phyloP scores from a whole-genome alignment of 139 green algal genomes.

The Chlorella ohadii region DNA sequence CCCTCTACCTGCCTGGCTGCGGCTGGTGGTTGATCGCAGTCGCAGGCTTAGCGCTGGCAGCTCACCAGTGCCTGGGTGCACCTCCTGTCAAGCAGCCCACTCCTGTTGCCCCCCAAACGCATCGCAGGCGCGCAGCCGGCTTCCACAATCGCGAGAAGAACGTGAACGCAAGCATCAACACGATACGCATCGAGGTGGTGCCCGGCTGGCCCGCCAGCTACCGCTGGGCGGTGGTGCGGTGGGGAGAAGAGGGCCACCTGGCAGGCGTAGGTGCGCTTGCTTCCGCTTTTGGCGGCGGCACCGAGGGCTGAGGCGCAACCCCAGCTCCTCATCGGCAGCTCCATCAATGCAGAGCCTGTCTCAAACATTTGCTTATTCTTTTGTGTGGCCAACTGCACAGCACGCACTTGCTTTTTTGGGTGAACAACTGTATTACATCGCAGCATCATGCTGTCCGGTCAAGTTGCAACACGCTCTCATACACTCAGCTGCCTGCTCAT shows the following conservation, averaged over 20 bases:
- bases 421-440: too few species aligned
- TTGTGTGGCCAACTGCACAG: too few species aligned
- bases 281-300: constrained; percentile 36
- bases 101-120: too few species aligned
- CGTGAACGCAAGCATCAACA: constrained; percentile 32
- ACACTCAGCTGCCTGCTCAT: neutral
- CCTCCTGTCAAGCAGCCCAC: neutral
- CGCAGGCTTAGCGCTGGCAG: neutral
- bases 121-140: constrained; percentile 1
- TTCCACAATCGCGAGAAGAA: neutral
- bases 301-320: constrained; percentile 14
- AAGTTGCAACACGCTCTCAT: too few species aligned
- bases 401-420: too few species aligned
- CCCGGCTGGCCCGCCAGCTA: neutral
- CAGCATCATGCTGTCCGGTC: too few species aligned
- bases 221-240: constrained; percentile 31
- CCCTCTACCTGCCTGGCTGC: neutral
- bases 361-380: neutral
- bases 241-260: constrained; percentile 21
- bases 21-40: neutral
- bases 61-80: neutral
- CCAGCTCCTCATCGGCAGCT: too few species aligned
- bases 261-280: constrained; percentile 5
- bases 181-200: constrained; percentile 11
- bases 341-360: too few species aligned